Percentiles rank a stretch among this genome's conserved stretches.
phyloP scores from a whole-genome alignment of 2,329 filamentous ascomycete genomes.

The Dactylellina parvicollis region DNA sequence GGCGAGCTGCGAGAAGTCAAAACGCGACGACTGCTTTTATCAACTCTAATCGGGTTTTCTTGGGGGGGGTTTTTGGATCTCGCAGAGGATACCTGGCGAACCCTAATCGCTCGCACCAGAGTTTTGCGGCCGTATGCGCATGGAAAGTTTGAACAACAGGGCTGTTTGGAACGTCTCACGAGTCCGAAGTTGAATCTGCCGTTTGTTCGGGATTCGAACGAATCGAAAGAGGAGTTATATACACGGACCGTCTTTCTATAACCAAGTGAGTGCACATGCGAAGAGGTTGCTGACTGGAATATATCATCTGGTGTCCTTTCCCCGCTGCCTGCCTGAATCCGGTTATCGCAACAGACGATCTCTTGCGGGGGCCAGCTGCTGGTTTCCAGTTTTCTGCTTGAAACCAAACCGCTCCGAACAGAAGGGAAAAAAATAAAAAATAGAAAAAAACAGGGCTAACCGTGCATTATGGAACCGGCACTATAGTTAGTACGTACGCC shows the following conservation, averaged over 20 bases:
- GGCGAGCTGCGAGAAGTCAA: not conserved
- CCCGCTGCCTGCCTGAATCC: conserved; percentile 37
- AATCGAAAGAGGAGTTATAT: no score
- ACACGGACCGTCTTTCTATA: no score
- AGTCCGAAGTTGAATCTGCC: no score
- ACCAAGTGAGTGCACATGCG: not conserved
- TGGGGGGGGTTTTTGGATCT: not conserved
- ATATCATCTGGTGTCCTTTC: conserved; percentile 11
- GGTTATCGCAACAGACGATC: conserved; percentile 46
- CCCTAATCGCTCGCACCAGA: no score
- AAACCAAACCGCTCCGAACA: conserved; percentile 18
- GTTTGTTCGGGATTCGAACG: no score
- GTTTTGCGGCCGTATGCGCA: no score
- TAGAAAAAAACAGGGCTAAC: conserved; percentile 42
- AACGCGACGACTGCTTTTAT: conserved; percentile 1
- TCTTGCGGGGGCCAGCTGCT: conserved; percentile 14
- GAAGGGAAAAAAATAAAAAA: not conserved
- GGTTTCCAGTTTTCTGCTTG: conserved; percentile 28
- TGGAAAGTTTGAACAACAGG: no score
- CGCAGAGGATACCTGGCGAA: not conserved
- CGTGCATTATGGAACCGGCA: conserved; percentile 16
- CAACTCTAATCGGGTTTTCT: conserved; percentile 26
- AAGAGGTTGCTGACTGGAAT: not conserved
- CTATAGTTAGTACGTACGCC: conserved; percentile 23
- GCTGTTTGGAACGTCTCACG: no score